Percentiles rank a stretch among this genome's conserved stretches.
Evolutionary conservation across 345 rosid genomes (phyloP).

Genomic region (Lepidium africanum): DNA sequence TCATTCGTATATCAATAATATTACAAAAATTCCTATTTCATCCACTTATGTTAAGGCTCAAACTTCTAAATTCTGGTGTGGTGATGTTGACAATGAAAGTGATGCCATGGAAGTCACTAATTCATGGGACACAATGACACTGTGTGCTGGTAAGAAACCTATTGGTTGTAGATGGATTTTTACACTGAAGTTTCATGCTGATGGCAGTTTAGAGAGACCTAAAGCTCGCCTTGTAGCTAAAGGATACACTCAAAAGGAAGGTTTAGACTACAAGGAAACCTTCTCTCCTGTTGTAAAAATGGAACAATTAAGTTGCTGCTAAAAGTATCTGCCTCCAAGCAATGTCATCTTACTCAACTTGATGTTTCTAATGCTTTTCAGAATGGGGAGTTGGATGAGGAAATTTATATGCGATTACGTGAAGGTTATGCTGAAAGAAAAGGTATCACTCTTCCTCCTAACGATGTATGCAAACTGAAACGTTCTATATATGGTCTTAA

Average conservation of each 20-base stretch:
- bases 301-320: background rate
- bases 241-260: background rate
- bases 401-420: background rate
- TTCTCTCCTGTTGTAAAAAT: background rate
- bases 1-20: too few species aligned
- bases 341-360: background rate
- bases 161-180: background rate
- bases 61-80: background rate
- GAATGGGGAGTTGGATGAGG: background rate
- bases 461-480: background rate
- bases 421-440: background rate
- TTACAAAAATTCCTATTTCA: background rate
- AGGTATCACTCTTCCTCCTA: background rate
- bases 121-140: background rate
- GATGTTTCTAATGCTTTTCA: background rate
- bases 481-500: background rate
- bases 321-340: background rate
- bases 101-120: accelerated
- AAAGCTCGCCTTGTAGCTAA: background rate
- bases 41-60: background rate
- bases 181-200: background rate
- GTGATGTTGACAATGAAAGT: background rate
- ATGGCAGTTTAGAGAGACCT: background rate
- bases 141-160: accelerated
- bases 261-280: background rate